Evolutionary conservation across 768 basidiomycete species (phyloP).

Genomic region (Kwoniella dejecticola): DNA sequence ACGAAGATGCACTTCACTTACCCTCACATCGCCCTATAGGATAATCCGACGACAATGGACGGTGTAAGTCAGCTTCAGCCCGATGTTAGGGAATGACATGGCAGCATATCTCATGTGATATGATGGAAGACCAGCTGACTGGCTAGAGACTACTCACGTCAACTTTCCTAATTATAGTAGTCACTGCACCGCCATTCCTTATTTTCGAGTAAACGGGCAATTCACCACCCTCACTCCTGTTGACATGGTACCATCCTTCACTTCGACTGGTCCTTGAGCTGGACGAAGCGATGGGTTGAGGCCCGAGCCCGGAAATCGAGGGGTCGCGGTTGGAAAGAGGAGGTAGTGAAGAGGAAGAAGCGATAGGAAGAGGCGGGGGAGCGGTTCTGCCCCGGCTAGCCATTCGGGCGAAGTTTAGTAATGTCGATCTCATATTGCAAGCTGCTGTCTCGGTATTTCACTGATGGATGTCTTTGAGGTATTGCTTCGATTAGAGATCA

Average conservation of each 20-base stretch:
- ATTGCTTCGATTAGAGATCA: no score
- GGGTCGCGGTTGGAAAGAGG: background rate
- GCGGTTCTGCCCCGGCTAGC: background rate
- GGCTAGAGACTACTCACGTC: slow-evolving; percentile 19
- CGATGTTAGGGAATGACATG: no score
- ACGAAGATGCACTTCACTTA: background rate
- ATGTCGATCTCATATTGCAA: background rate
- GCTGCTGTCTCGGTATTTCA: background rate
- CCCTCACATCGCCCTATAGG: slow-evolving; percentile 4
- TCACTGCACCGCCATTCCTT: slow-evolving; percentile 25
- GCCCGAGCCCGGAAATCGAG: background rate
- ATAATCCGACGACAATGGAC: background rate
- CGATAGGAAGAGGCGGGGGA: background rate
- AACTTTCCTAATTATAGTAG: slow-evolving; percentile 30
- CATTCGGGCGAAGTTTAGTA: background rate
- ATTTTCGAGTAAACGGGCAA: slow-evolving; percentile 33
- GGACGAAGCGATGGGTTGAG: background rate
- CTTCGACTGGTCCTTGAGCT: background rate
- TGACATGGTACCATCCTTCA: slow-evolving; percentile 19
- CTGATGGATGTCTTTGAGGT: no score
- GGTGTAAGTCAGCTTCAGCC: background rate
- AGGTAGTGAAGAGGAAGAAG: background rate
- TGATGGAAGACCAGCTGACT: background rate
- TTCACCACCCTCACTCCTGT: slow-evolving; percentile 19
- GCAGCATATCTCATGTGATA: background rate